A percentile compares a stretch with the other conserved stretches of the same genome.
Conservation (phyloP, 768 basidiomycete genomes). For the Calocybe cyanea region DNA sequence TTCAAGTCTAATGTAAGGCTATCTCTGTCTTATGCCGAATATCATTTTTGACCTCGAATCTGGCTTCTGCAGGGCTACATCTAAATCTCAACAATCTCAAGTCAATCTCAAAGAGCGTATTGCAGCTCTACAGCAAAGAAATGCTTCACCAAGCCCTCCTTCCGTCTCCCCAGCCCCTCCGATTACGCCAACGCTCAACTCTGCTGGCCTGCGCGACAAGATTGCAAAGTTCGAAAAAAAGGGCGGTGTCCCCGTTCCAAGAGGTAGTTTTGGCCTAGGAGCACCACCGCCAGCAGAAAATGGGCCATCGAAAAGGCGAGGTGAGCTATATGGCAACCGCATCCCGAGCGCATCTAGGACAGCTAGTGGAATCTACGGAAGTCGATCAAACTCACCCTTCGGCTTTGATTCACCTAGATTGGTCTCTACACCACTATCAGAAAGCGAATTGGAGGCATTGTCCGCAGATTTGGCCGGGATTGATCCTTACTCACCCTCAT, state of each 20-base stretch:
- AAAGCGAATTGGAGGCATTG: conserved; percentile 15
- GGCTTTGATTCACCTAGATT: conserved; percentile 21
- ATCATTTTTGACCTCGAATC: conserved; percentile 11
- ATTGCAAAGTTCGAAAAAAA: conserved; percentile 80
- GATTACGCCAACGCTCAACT: conserved; percentile 21
- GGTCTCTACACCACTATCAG: conserved; percentile 25
- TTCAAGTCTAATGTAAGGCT: conserved; percentile 1
- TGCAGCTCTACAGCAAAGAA: conserved; percentile 72
- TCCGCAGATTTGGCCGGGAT: conserved; percentile 18
- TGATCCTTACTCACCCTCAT: conserved; percentile 21
- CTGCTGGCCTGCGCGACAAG: conserved; percentile 49
- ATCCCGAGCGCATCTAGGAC: conserved; percentile 42
- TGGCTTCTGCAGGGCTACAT: conserved; percentile 17
- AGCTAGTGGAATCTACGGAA: conserved; percentile 24
- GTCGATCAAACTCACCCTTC: conserved; percentile 23
- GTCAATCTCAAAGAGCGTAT: conserved; percentile 79
- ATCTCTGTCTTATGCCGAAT: too few species aligned
- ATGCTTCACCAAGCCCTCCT: conserved; percentile 21
- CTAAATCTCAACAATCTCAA: conserved; percentile 28
- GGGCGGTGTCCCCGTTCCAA: conserved; percentile 72
- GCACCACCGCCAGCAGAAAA: conserved; percentile 51
- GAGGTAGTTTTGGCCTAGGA: conserved; percentile 69
- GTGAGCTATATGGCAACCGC: conserved; percentile 74
- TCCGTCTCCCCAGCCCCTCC: conserved; percentile 26
- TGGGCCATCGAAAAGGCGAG: conserved; percentile 45